Evolutionary conservation across 2,329 filamentous ascomycete species (phyloP), one percentile per base, ranked within the genome.

Genomic region (Rhinocladiella mackenziei): DNA sequence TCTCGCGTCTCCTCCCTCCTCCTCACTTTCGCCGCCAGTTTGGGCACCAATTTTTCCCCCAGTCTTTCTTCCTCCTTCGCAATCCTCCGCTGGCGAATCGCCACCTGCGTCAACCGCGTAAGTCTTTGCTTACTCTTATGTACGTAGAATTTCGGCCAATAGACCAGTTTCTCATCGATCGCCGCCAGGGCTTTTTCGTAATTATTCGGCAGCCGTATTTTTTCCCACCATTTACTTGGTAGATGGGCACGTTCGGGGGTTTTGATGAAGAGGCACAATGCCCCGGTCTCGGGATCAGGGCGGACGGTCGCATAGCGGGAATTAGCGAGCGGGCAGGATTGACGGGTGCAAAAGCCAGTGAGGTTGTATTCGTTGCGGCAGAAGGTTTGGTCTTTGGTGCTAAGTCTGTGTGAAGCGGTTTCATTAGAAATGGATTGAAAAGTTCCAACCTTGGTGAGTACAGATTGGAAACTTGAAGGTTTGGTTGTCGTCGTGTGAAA

Each of bases 61-160:
- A 97, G 71, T 28, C 89, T 76, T 60, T 89, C 89, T 48, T 96
- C 88, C 71, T 96, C 91, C 61, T 84, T 88, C 20, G 86, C 87
- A 51, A 97, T 74, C 62, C 83, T 81, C 60, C 85, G 80, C 64
- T 76, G 78, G 36, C 78, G 70, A 54, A 95, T 92, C 45, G 84
- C 83, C 35, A 98, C 91, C 72, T 97, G 92, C 39, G 88, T 94
- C 60, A 98, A 65, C 36, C 92, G 76, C 7, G 92, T 97, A 32
- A 97, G 78, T 48, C 92, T 82, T 71, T 97, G 92, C 74, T 98
- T 98, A 75, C 88, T 92, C 70, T 94, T 95, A 72, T 95, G 89
- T 23, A 88, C 72, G 53, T 95, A 71, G 63, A 94, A 96, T 65
- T 95, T 94, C 43, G 91, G 89, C 73, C 89, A 97, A 75, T 95